Evolutionary conservation across 805 yeast genomes (phyloP), one percentile per base, ranked within the genome.

Genomic region (Metschnikowia anglica): DNA sequence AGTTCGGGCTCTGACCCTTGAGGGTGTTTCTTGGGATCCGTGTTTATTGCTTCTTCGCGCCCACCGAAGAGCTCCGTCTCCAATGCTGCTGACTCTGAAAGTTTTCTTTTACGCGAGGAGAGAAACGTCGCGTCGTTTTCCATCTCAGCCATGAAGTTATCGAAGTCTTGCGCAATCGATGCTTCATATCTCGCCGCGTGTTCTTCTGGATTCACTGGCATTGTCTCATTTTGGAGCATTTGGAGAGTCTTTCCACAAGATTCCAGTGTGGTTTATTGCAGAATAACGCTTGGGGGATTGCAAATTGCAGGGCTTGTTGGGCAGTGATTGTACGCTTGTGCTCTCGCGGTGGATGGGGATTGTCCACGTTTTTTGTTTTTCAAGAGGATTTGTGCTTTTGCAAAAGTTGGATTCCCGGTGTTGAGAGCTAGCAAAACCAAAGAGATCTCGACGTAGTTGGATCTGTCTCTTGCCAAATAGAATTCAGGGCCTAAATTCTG

Each of bases 91-190:
- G 42, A 26, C 16, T 25, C 28, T 10, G 49, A 41, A 24, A 24
- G 41, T 19, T 34, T 38, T 15, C 39, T 24, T 23, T 41, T 41
- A 6, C 36, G 31, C n/a, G n/a, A n/a, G 3, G 39, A 16, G 15
- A 41, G 30, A 23, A 41, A 30, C 36, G 24, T 25, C 5, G 39
- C 23, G 13, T 41, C 44, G 25, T 21, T 40, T 24, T 48, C 51
- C 40, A 45, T 43, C 23, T 43, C 39, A 25, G 46, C 39, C 48
- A 48, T 48, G 39, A 48, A 46, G 10, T 33, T 19, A 21, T 48
- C 52, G 25, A 48, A 44, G n/a, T 32, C 48, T 18, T 28, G 26
- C 18, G 26, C 31, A 15, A 38, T 23, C 12, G 28, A 27, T 1
- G 18, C 29, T 2, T 20, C 30, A n/a, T n/a, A n/a, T n/a, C n/a